Evolutionary conservation across 257 asterid genomes (phyloP), one percentile per base, ranked within the genome.

Genomic region (Knoxia roxburghii): DNA sequence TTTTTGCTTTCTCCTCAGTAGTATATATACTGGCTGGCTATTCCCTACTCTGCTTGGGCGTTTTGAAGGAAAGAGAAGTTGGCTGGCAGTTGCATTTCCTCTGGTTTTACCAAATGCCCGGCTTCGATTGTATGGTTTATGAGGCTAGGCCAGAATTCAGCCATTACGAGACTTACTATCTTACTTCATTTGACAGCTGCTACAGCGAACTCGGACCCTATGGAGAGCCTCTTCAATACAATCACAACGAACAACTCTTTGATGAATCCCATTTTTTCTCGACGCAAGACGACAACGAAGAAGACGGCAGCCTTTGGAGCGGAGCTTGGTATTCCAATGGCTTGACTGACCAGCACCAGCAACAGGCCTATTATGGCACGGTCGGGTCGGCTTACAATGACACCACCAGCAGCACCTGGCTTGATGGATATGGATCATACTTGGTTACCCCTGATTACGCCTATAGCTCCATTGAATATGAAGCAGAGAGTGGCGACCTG

Each of bases 361-460:
- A 35, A 5, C n/a, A n/a, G n/a, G n/a, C n/a, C n/a, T n/a, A n/a
- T n/a, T 56, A 60, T 27, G 40, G 39, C 65, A 59, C 11, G 10
- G 2, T 6, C 13, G 65, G 60, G 6, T 41, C 29, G 1, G 45
- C 72, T 8, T 53, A 21, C 55, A 23, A 27, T 20, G 63, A 56
- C n/a, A n/a, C n/a, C n/a, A n/a, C n/a, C n/a, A 49, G 40, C 41
- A 64, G 51, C 43, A 61, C 58, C 41, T 79, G 86, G 83, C 72
- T 72, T 14, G 74, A 62, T 27, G 74, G 73, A 27, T 67, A 48
- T 7, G 49, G 60, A 17, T 70, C 71, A 58, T 72, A 70, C 74
- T 64, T 68, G 4, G 71, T 30, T 30, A 50, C 74, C 53, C 63
- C 29, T 13, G 50, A 56, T 57, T 29, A 50, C 2, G 73, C 41